A percentile compares a stretch with the other conserved stretches of the same genome.
Evolutionary conservation across 768 basidiomycete genomes (phyloP).

Genomic region (Porphyrellus cyaneotinctus): DNA sequence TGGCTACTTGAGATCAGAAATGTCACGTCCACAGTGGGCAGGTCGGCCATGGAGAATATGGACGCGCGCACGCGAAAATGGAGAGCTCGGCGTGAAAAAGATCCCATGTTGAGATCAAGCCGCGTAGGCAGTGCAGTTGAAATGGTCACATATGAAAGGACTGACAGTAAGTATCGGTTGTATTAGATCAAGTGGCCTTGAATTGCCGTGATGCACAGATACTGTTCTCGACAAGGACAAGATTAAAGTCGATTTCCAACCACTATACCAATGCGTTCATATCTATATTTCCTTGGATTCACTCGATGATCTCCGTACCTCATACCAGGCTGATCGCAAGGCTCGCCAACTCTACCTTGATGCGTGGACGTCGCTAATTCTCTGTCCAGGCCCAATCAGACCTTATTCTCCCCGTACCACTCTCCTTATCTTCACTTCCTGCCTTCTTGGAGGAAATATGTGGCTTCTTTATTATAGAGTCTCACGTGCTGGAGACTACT

Average conservation of each 20-base stretch:
- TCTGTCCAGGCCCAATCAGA: conserved; percentile 85
- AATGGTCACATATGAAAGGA: conserved; percentile 87
- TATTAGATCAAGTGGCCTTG: conserved; percentile 3
- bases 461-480: conserved; percentile 97
- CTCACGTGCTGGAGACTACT: conserved; percentile 84
- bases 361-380: conserved; percentile 13
- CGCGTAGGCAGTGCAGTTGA: conserved; percentile 91
- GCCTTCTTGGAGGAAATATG: conserved; percentile 89
- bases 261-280: conserved; percentile 94
- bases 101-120: conserved; percentile 68
- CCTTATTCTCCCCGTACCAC: conserved; percentile 78
- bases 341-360: conserved; percentile 33
- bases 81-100: conserved; percentile 79
- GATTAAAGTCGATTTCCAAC: conserved; percentile 88
- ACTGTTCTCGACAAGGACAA: conserved; percentile 90
- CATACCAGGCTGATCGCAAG: conserved; percentile 97
- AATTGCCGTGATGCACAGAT: conserved; percentile 42
- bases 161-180: conserved; percentile 67
- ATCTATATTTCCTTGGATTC: conserved; percentile 90
- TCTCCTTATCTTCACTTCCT: conserved; percentile 63
- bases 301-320: conserved; percentile 84
- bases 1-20: conserved; percentile 96
- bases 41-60: conserved; percentile 87
- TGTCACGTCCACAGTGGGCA: conserved; percentile 79
- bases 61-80: conserved; percentile 77